A percentile compares a stretch with the other conserved stretches of the same genome.
These are phyloP conservation scores for Quillaja saponaria DNA, from an alignment of 306 rosid species.

Conservation along the genomic window DNA sequence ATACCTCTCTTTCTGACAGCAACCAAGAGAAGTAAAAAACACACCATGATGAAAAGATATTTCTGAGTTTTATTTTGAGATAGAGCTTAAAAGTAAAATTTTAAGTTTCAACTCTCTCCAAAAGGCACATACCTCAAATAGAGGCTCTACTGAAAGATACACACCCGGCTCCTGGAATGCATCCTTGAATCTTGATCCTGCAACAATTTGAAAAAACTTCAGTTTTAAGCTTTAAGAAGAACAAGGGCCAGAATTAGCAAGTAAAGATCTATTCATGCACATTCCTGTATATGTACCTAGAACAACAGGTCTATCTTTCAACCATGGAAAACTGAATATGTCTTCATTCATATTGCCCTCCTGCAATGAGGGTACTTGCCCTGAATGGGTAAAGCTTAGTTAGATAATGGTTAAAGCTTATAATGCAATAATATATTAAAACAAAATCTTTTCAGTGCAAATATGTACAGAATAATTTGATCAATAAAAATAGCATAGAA, in stretches of 20 bases:
- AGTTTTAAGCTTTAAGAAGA: conserved; percentile 27
- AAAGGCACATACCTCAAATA: conserved; percentile 61
- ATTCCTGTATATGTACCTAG: conserved; percentile 57
- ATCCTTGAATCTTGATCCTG: conserved; percentile 93
- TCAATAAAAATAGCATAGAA: conserved; percentile 17
- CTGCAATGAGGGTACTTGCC: conserved; percentile 77
- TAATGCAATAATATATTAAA: conserved; percentile 10
- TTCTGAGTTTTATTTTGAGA: no score
- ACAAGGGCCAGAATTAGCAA: conserved; percentile 30
- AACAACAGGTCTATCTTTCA: conserved; percentile 78
- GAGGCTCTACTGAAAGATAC: conserved; percentile 77
- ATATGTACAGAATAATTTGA: conserved; percentile 6
- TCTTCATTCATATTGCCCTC: conserved; percentile 83
- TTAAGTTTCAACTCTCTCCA: conserved; percentile 3
- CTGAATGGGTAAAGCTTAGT: conserved; percentile 44
- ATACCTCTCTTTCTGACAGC: conserved; percentile 77
- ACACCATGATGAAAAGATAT: no score
- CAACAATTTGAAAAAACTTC: conserved; percentile 19
- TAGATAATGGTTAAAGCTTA: conserved; percentile 23
- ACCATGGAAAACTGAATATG: conserved; percentile 84
- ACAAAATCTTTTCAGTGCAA: conserved; percentile 7
- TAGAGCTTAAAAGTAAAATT: neutral
- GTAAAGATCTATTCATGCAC: conserved; percentile 15
- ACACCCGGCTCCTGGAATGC: conserved; percentile 93
- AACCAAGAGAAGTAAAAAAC: conserved; percentile 30